Evolutionary conservation across 352 stramenopile species (phyloP), one percentile per base, ranked within the genome.

Genomic region (Phytophthora pluvialis): DNA sequence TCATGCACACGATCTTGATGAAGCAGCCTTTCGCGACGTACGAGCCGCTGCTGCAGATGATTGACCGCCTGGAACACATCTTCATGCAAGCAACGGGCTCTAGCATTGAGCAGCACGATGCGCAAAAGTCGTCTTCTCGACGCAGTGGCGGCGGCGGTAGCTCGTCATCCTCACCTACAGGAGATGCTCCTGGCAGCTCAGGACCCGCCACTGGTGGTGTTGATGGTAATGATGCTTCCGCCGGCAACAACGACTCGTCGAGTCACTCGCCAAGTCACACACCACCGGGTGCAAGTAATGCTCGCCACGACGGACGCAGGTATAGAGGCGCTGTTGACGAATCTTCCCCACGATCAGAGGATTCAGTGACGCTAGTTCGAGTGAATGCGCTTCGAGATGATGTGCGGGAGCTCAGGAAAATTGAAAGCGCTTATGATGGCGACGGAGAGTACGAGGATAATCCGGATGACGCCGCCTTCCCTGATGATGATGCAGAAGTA

Each of bases 1-100:
- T 95, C 53, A 94, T 96, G 83, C 82, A 91, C 60, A 92, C 83
- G 62, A 94, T 96, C 54, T 67, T 96, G 49, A 96, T 94, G 81
- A 94, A 94, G 69, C 88, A 96, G 62, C 85, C 86, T 0, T 96
- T 96, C 46, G 85, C 88, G 4, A 94, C 86, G 42, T 96, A 95
- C 66, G 76, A 88, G 61, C 85, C 83, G 60, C 67, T 96, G 46
- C 64, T 94, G 52, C 80, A 90, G 38, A 94, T 96, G 88, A 96
- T 96, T 48, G 80, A 95, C 45, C 83, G 86, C 15, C 62, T 96
- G 21, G 88, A 96, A 67, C 86, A 92, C 31, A 93, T 96, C 51
- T 96, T 94, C 70, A 93, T 96, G 82, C 80, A 90, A 25, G 79
- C 84, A 13, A 96, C 88, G n/a, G 88, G 88, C 32, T 92, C 72